Base-by-base conservation (phyloP, 192 early-diverging fungal species). In the Lunasporangiospora selenospora region DNA sequence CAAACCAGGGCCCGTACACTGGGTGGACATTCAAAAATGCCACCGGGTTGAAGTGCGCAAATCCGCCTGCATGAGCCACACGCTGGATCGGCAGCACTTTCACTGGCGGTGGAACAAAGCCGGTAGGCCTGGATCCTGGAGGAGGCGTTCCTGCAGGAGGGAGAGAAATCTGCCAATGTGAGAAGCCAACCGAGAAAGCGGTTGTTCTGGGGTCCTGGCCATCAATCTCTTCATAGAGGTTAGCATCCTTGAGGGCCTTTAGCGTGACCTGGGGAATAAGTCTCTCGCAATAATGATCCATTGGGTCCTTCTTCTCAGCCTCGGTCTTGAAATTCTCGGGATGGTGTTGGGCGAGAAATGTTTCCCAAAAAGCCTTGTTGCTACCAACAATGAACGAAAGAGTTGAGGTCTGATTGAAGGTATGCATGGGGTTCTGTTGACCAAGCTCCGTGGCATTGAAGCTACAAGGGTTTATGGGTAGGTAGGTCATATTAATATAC, bases 211-310 rank as follows among this genome's bases (percentile, higher is more conserved):
- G 12, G n/a, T 63, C 59, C 5, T 56, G n/a, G 3, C 53, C 53
- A 12, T 73, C 69, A 5, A 27, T 52, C 7, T 70, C 58, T 26
- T 51, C 52, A 26, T 58, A 73, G 9, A 73, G 55, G 2, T 34
- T 26, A 23, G 69, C 69, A 13, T 62, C 69, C 34, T 73, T 50
- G 33, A 73, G 55, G 9, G 69, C 60, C 33, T 73, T 46, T 3
- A 73, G 48, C 6, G 69, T 73, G 41, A 58, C 55, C 26, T 33
- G 31, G 23, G 69, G 69, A 30, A 73, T 73, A 19, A 63, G 46
- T 19, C 69, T 53, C 33, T 73, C 69, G 27, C 69, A 73, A 27
- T 73, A 73, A 40, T 73, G 58, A 23, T 73, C 69, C 69, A 73
- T 73, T 11, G 69, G 69, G 27, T 73, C 69, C 21, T 73, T 62